Evolutionary conservation across 345 rosid species (phyloP).

Genomic region (Rhodamnia argentea): DNA sequence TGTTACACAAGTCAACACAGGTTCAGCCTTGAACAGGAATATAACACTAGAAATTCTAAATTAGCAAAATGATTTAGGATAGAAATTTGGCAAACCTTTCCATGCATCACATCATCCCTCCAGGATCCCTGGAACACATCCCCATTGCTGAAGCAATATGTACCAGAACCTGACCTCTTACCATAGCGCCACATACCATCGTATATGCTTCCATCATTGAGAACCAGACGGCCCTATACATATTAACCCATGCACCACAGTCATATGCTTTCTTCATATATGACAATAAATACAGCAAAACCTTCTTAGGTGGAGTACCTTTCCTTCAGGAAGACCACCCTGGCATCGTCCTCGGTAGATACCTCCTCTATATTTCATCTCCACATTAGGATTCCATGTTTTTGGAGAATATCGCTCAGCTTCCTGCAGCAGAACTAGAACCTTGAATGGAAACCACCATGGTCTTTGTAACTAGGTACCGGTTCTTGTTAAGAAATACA

Average conservation of each 20-base stretch:
- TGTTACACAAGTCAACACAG: neutral
- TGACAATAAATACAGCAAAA: neutral
- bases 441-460: neutral
- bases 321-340: conserved; percentile 99
- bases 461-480: conserved; percentile 3
- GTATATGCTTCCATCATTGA: conserved; percentile 78
- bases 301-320: conserved; percentile 29
- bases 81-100: conserved; percentile 51
- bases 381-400: conserved; percentile 71
- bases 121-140: conserved; percentile 98
- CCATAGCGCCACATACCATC: conserved; percentile 95
- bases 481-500: neutral
- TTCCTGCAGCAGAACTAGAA: conserved; percentile 38
- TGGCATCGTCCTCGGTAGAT: conserved; percentile 74
- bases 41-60: neutral
- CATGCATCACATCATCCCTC: conserved; percentile 95
- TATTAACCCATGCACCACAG: neutral
- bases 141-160: conserved; percentile 85
- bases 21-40: neutral
- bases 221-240: conserved; percentile 67
- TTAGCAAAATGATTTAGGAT: neutral
- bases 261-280: neutral
- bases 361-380: conserved; percentile 95
- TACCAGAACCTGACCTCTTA: conserved; percentile 84
- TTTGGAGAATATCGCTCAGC: conserved; percentile 77